phyloP scores from a whole-genome alignment of 768 basidiomycete species.

The Cystofilobasidium bisporidii region DNA sequence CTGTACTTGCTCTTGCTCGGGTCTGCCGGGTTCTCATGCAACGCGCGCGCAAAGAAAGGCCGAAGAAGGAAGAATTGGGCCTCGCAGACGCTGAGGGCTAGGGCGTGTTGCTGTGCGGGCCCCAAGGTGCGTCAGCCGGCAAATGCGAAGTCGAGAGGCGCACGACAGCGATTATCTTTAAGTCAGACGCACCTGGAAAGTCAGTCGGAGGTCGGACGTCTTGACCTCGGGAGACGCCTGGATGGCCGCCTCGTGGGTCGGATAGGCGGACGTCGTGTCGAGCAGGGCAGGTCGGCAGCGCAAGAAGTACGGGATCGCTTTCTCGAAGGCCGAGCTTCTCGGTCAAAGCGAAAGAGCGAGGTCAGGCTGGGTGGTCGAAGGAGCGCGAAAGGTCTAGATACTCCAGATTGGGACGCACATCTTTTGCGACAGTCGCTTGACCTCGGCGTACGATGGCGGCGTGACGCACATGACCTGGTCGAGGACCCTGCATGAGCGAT shows the following conservation, averaged over 20 bases:
- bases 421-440: constrained; percentile 17
- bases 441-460: constrained; percentile 19
- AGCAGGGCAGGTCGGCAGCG: constrained; percentile 6
- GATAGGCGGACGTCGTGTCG: not conserved
- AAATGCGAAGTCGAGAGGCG: too few species aligned
- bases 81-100: constrained; percentile 15
- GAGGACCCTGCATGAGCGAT: not conserved
- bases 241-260: not conserved
- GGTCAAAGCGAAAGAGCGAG: too few species aligned
- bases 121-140: too few species aligned
- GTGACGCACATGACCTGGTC: constrained; percentile 18
- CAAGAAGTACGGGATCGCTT: constrained; percentile 12
- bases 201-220: constrained; percentile 10
- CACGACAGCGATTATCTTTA: too few species aligned
- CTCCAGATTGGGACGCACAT: too few species aligned
- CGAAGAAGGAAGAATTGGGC: constrained; percentile 18
- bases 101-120: constrained; percentile 22
- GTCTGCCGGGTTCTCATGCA: constrained; percentile 20
- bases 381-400: too few species aligned
- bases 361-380: too few species aligned
- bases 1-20: constrained; percentile 22
- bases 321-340: constrained; percentile 23
- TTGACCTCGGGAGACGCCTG: not conserved
- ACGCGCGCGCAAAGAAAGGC: constrained; percentile 22
- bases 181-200: constrained; percentile 6